Conservation (phyloP, 129 eudicot genomes). For the Lactuca saligna region DNA sequence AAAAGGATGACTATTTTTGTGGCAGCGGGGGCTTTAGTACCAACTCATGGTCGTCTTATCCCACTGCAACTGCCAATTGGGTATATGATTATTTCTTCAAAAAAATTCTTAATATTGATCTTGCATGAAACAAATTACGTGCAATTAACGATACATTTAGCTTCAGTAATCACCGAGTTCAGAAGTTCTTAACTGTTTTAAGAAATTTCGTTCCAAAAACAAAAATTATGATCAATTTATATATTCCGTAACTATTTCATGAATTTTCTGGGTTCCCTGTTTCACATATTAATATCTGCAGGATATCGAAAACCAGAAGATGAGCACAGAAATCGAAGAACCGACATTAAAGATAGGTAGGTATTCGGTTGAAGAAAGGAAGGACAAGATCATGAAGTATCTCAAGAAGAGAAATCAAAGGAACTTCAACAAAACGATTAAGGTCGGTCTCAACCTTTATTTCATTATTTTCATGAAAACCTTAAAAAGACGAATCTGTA, state of each 20-base stretch:
- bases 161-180: not conserved
- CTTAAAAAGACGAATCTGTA: not conserved
- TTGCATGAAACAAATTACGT: slow-evolving; percentile 11
- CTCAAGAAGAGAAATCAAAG: slow-evolving; percentile 92
- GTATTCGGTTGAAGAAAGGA: slow-evolving; percentile 84
- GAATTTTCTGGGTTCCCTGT: not conserved
- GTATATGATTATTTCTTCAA: slow-evolving; percentile 29
- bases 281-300: slow-evolving; percentile 17
- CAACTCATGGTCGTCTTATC: slow-evolving; percentile 37
- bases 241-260: no score
- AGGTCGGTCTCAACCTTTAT: slow-evolving; percentile 40
- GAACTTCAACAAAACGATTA: slow-evolving; percentile 88
- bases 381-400: slow-evolving; percentile 78
- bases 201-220: no score
- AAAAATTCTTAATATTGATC: not conserved
- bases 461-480: not conserved
- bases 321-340: slow-evolving; percentile 44
- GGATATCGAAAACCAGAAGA: slow-evolving; percentile 36
- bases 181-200: no score
- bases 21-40: slow-evolving; percentile 30
- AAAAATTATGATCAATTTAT: no score
- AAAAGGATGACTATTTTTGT: slow-evolving; percentile 27
- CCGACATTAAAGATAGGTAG: slow-evolving; percentile 56
- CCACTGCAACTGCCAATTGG: slow-evolving; percentile 34
- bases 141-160: not conserved